Base-by-base conservation (phyloP, 2,329 filamentous ascomycete species). In the Cercospora canescens region DNA sequence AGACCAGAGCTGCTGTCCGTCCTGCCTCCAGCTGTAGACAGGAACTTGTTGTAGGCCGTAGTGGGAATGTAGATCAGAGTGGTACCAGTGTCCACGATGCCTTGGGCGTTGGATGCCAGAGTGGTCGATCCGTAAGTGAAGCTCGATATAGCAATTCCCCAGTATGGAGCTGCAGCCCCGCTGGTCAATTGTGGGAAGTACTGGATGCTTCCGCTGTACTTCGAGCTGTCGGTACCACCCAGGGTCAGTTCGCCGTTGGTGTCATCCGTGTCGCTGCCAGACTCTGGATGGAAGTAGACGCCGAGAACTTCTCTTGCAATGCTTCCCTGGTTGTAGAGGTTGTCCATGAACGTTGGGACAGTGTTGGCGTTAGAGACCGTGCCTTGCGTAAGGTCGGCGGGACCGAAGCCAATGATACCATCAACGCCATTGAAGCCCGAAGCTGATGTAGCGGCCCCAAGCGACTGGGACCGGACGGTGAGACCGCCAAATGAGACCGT, bases 151-250 rank as follows among this genome's bases (percentile, higher is more conserved):
- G 64, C 45, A 48, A 72, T 66, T 24, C 69, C 66, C 70, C 70
- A 72, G 63, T 68, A 72, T 14, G 63, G 60, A 91, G 81, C 84
- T 89, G 9, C 87, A 85, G 66, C 89, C 82, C 34, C 82, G 80
- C 63, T 74, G 82, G 74, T 89, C 82, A 39, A 89, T 82, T 6
- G 79, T 9, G 66, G 73, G 48, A 83, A 78, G 74, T 88, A 91
- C 62, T 81, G 80, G 71, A 91, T 83, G 50, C 67, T 56, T 7
- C 88, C 88, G 0, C 79, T 85, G 79, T 88, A 88, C 62, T 71
- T 86, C 71, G 77, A 76, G 45, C 73, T 73, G 78, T 91, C 83
- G 67, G 89, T 85, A 79, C 68, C 68, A 32, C 68, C 68, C 12
- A 70, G 64, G 16, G 68, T 70, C 7, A 70, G 60, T 57, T 70